These are phyloP conservation scores for Fusarium xyrophilum DNA, from an alignment of 2,329 filamentous ascomycete genomes.

Conservation along the genomic window DNA sequence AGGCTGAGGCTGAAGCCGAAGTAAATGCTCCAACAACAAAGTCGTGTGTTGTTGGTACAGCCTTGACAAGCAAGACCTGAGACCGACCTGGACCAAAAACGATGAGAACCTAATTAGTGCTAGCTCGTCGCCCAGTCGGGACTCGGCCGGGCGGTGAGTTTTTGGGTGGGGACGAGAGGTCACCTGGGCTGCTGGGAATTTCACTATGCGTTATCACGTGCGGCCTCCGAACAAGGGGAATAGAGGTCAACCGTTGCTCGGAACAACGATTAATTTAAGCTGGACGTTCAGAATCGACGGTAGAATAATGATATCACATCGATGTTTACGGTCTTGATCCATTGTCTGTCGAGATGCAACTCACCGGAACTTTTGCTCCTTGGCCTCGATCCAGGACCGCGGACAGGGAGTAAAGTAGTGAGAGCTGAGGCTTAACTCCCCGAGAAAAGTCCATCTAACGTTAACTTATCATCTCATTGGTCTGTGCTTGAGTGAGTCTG, in stretches of 20 bases:
- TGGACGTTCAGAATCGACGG: not conserved
- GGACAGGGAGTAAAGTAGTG: slow-evolving; percentile 12
- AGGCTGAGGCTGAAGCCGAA: slow-evolving; percentile 29
- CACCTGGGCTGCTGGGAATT: slow-evolving; percentile 40
- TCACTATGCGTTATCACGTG: slow-evolving; percentile 37
- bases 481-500: not conserved
- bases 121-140: slow-evolving; percentile 29
- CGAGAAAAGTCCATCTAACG: slow-evolving; percentile 4
- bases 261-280: not conserved
- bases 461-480: too few species aligned
- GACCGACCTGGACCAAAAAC: not conserved
- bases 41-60: slow-evolving; percentile 16
- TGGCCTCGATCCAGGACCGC: not conserved
- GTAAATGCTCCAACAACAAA: slow-evolving; percentile 27
- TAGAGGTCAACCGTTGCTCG: not conserved
- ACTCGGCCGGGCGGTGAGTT: slow-evolving; percentile 40
- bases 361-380: slow-evolving; percentile 25
- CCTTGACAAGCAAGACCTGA: not conserved
- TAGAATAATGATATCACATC: slow-evolving; percentile 11
- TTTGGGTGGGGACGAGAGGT: slow-evolving; percentile 38
- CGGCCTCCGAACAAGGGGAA: not conserved
- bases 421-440: slow-evolving; percentile 18
- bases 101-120: slow-evolving; percentile 8
- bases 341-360: not conserved
- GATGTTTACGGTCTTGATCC: not conserved